Evolutionary conservation across 495 filamentous ascomycete genomes (phyloP).

Genomic region (Hyaloscypha finlandica): DNA sequence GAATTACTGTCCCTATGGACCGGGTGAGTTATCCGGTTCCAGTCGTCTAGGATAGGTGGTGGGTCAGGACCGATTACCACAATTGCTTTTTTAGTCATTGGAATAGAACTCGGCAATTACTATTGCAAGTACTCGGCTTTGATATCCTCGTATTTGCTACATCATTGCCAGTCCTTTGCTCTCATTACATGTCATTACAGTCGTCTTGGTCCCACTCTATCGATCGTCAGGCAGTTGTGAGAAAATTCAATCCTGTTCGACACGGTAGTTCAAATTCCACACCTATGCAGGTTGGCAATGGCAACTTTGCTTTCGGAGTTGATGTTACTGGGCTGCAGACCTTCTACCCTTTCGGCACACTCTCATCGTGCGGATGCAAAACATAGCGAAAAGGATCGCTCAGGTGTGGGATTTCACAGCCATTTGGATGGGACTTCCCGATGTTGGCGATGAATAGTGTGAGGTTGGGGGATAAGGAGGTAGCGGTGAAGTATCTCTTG

Average conservation of each 20-base stretch:
- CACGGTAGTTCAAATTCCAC: constrained; percentile 49
- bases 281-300: constrained; percentile 55
- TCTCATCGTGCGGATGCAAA: constrained; percentile 54
- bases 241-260: constrained; percentile 45
- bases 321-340: constrained; percentile 59
- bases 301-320: constrained; percentile 57
- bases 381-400: constrained; percentile 46
- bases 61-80: no score
- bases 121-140: no score
- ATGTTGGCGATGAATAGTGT: constrained; percentile 56
- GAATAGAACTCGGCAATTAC: no score
- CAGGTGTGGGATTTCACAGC: constrained; percentile 49
- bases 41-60: no score
- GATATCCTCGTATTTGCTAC: no score
- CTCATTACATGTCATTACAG: no score
- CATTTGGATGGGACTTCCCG: constrained; percentile 56
- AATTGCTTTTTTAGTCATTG: no score
- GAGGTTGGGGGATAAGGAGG: constrained; percentile 45
- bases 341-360: constrained; percentile 58
- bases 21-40: no score
- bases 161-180: no score
- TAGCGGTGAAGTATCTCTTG: constrained; percentile 50
- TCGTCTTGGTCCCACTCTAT: no score
- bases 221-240: constrained; percentile 39
- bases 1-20: no score